Conservation (phyloP, 257 asterid genomes). For the Capsicum pubescens region DNA sequence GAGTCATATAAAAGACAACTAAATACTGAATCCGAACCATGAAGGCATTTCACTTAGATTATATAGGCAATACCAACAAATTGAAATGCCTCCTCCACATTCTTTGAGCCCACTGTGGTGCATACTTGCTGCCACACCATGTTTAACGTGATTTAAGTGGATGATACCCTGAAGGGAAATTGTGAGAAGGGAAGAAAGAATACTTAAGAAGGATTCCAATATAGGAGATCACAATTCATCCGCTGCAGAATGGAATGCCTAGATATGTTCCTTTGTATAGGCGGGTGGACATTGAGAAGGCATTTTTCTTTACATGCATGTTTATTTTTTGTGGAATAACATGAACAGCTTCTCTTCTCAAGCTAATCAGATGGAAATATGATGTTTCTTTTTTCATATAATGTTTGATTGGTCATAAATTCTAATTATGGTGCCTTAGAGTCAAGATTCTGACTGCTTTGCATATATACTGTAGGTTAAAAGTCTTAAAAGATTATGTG, state of each 20-base stretch:
- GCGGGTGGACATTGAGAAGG: too few species aligned
- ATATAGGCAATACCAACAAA: background rate
- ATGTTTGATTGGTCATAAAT: background rate
- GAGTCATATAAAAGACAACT: background rate
- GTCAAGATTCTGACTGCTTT: background rate
- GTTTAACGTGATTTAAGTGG: background rate
- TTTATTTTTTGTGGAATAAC: background rate
- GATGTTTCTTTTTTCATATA: background rate
- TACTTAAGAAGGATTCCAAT: background rate
- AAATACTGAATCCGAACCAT: background rate
- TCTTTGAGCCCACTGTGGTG: background rate
- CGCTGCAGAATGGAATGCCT: background rate
- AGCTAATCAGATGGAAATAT: background rate
- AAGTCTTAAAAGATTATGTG: constrained; percentile 45
- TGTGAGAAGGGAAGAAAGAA: background rate
- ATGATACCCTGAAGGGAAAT: background rate
- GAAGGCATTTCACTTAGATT: background rate
- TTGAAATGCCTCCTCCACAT: background rate
- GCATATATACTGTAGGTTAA: constrained; percentile 41
- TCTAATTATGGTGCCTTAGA: background rate
- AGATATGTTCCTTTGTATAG: background rate
- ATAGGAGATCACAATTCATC: background rate
- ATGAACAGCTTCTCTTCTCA: background rate
- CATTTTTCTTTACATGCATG: too few species aligned
- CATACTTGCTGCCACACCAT: background rate